Evolutionary conservation across 345 rosid genomes (phyloP).

Genomic region (Aquilaria sinensis): DNA sequence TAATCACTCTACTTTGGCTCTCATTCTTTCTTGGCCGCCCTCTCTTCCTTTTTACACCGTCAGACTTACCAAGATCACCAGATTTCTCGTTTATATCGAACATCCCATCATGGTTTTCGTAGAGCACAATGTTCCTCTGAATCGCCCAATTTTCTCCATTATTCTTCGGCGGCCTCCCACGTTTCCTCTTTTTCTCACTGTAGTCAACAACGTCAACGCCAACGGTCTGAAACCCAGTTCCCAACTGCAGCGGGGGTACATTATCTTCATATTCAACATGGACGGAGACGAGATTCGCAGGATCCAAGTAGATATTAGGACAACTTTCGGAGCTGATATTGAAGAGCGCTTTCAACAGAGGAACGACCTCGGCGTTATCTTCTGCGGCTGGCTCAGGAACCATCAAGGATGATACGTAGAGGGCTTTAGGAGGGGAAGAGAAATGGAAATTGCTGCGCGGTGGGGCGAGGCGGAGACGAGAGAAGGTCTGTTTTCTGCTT

Average conservation of each 20-base stretch:
- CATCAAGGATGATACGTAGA: constrained; percentile 16
- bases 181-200: constrained; percentile 40
- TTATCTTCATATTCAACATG: constrained; percentile 21
- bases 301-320: constrained; percentile 12
- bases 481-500: constrained; percentile 88
- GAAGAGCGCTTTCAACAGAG: constrained; percentile 58
- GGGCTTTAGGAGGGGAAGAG: constrained; percentile 15
- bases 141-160: constrained; percentile 19
- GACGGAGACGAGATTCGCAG: constrained; percentile 31
- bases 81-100: background rate
- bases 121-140: background rate
- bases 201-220: constrained; percentile 15
- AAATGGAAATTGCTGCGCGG: constrained; percentile 34
- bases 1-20: constrained; percentile 1
- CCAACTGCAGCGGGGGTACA: constrained; percentile 3
- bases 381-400: constrained; percentile 28
- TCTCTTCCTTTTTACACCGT: constrained; percentile 15
- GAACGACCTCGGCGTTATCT: constrained; percentile 41
- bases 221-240: constrained; percentile 5
- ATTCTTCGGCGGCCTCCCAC: constrained; percentile 58
- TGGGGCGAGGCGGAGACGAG: constrained; percentile 69
- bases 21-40: constrained; percentile 21
- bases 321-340: constrained; percentile 24
- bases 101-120: constrained; percentile 5
- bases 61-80: constrained; percentile 4